These are phyloP conservation scores for Nephelium lappaceum DNA, from an alignment of 345 rosid genomes.

Conservation along the genomic window DNA sequence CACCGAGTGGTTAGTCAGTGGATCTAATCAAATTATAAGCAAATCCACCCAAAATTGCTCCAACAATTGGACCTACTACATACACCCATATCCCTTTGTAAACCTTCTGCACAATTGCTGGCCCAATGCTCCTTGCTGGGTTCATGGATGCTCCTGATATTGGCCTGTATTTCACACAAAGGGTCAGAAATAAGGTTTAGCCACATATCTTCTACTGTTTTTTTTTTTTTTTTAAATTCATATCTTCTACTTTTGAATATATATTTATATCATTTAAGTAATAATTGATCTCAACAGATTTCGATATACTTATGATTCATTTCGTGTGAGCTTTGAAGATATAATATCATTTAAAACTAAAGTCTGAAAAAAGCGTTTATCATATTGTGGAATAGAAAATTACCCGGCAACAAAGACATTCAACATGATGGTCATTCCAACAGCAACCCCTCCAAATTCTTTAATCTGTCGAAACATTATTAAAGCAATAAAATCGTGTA, in stretches of 20 bases:
- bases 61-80: constrained; percentile 41
- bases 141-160: constrained; percentile 65
- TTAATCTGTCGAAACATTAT: constrained; percentile 30
- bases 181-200: too few species aligned
- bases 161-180: constrained; percentile 30
- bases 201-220: too few species aligned
- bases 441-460: constrained; percentile 53
- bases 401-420: constrained; percentile 70
- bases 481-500: not conserved
- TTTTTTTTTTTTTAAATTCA: too few species aligned
- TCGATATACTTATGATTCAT: too few species aligned
- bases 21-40: too few species aligned
- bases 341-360: too few species aligned
- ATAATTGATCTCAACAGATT: too few species aligned
- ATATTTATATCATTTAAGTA: too few species aligned
- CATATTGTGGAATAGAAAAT: not conserved
- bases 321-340: too few species aligned
- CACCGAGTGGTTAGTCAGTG: too few species aligned
- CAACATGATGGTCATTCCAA: constrained; percentile 64
- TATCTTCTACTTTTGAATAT: too few species aligned
- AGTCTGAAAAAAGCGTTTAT: not conserved
- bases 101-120: constrained; percentile 42
- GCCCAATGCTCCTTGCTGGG: constrained; percentile 59
- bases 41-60: constrained; percentile 39
- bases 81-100: constrained; percentile 52